Evolutionary conservation across 805 yeast species (phyloP), one percentile per base, ranked within the genome.

Genomic region (Ogataea pilisensis): DNA sequence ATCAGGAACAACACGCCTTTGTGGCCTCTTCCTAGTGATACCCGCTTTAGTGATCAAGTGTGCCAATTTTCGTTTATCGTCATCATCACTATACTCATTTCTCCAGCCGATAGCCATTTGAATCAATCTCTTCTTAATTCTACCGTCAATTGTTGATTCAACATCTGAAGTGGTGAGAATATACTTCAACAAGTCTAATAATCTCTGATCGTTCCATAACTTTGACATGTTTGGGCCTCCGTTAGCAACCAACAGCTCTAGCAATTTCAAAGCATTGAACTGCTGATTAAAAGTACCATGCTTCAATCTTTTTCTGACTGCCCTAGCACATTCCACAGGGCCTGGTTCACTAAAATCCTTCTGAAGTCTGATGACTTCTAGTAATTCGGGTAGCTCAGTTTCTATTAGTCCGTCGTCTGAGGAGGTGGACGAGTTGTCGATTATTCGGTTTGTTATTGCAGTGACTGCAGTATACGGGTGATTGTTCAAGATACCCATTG

Each of bases 301-400:
- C 64, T 95, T 93, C 57, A 93, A 66, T 54, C 81, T 80, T 69
- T 93, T 93, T 37, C 99, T 74, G 18, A 93, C 66, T 1, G 96
- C 95, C 32, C 98, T 71, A 0, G 97, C 97, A 2, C 95, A 91
- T 60, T 93, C 99, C 26, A 70, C 61, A 37, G 81, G 68, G 6
- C 81, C 73, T 1, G 61, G 57, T 37, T 58, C 63, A 14, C 37
- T 16, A 12, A 31, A 32, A 31, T 51, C 51, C 13, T 40, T 47
- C 39, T 69, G 68, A 21, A 68, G 49, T 35, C 58, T 61, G 39
- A 77, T 72, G 20, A 80, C 70, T 35, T 81, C 80, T 27, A 83
- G 50, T 35, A 85, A 66, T 45, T 78, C 84, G 13, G 78, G 68
- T 32, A 85, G 58, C 40, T 77, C 79, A 22, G 59, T 50, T 33